Percentiles rank a stretch among this genome's conserved stretches.
phyloP scores from a whole-genome alignment of 208 protist genomes.

The Leishmania gerbilli region DNA sequence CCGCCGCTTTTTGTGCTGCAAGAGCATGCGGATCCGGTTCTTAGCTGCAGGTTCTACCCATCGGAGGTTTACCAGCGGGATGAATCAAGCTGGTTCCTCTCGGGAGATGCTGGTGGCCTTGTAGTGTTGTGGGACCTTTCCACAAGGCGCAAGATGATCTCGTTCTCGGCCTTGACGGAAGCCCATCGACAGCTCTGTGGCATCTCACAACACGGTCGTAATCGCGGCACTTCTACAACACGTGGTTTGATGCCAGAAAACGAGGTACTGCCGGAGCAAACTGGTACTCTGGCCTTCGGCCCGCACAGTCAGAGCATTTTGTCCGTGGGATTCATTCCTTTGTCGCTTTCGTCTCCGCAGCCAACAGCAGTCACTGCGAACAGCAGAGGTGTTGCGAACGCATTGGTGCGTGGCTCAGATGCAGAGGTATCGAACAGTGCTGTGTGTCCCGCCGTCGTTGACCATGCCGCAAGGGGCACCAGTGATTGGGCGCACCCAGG shows the following conservation, averaged over 20 bases:
- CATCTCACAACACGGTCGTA: background rate
- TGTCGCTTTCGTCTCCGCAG: background rate
- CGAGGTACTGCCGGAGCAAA: background rate
- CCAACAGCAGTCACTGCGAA: background rate
- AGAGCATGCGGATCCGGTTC: constrained; percentile 54
- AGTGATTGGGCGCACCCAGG: constrained; percentile 6
- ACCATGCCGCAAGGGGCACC: background rate
- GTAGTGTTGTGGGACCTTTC: constrained; percentile 75
- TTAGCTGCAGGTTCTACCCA: constrained; percentile 62
- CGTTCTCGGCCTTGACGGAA: constrained; percentile 37
- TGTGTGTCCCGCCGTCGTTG: background rate
- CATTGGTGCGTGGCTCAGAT: background rate
- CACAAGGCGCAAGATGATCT: constrained; percentile 44
- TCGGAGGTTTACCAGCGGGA: constrained; percentile 11
- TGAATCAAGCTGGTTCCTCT: constrained; percentile 56
- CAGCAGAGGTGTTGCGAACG: background rate
- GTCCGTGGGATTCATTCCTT: constrained; percentile 31
- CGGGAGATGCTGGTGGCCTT: constrained; percentile 64
- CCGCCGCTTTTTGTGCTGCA: constrained; percentile 72
- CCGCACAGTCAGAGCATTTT: constrained; percentile 26
- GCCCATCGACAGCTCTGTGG: constrained; percentile 10
- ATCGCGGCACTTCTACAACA: background rate
- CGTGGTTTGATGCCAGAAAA: background rate
- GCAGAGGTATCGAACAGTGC: background rate
- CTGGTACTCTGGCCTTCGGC: background rate